Evolutionary conservation across 192 early-diverging fungal genomes (phyloP).

Genomic region (Coemansia erecta): DNA sequence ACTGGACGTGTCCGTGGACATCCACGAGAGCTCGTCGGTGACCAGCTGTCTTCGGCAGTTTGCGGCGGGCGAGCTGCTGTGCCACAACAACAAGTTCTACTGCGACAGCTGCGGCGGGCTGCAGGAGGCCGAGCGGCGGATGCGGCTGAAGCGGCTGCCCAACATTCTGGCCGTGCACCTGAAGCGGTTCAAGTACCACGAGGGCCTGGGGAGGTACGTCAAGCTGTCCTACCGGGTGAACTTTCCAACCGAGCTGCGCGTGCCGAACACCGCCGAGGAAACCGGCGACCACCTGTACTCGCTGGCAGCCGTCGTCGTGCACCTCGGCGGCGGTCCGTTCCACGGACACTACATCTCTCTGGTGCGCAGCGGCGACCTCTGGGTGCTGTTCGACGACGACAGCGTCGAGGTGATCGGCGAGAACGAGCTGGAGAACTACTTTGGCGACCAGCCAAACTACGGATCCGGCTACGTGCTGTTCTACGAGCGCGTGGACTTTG

Average conservation of each 20-base stretch:
- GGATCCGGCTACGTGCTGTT: slow-evolving; percentile 82
- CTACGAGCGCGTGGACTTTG: slow-evolving; percentile 62
- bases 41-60: slow-evolving; percentile 93
- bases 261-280: slow-evolving; percentile 93
- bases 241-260: slow-evolving; percentile 89
- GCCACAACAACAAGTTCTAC: slow-evolving; percentile 97
- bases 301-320: slow-evolving; percentile 87
- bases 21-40: slow-evolving; percentile 94
- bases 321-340: slow-evolving; percentile 93
- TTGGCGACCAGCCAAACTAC: slow-evolving; percentile 70
- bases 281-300: slow-evolving; percentile 85
- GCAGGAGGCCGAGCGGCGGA: slow-evolving; percentile 96
- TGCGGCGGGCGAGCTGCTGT: slow-evolving; percentile 91
- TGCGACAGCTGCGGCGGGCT: slow-evolving; percentile 92
- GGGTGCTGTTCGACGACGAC: slow-evolving; percentile 97
- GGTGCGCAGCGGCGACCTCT: slow-evolving; percentile 79
- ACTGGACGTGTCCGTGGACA: slow-evolving; percentile 94
- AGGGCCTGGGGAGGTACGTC: slow-evolving; percentile 83
- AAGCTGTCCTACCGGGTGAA: slow-evolving; percentile 94
- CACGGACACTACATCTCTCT: slow-evolving; percentile 97
- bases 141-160: slow-evolving; percentile 93
- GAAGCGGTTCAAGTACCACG: slow-evolving; percentile 98
- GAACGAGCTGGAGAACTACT: slow-evolving; percentile 74
- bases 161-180: slow-evolving; percentile 94
- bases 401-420: slow-evolving; percentile 82